Base-by-base conservation (phyloP, 441 rosid genomes). In the Pelargonium citronellum region DNA sequence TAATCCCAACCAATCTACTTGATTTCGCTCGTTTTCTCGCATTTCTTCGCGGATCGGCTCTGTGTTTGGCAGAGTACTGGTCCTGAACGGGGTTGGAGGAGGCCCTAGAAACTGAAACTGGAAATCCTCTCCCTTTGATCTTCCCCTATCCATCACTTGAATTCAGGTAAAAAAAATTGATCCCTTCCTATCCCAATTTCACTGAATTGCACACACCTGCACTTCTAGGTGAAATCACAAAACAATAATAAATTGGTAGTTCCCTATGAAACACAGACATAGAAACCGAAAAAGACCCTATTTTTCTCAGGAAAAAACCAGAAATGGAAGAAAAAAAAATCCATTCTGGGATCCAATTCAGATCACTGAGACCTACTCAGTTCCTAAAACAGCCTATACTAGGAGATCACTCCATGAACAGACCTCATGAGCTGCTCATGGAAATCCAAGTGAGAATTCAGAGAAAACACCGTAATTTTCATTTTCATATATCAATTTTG, bases 61-160 rank as follows among this genome's bases (percentile, higher is more conserved):
- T 4, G 79, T 69, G 58, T 68, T 69, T 4, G 84, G 79, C 65
- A 30, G 81, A 60, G 69, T 72, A 22, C 24, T 22, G 47, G 84
- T 80, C 81, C 76, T 82, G 11, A 65, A 64, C 17, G 87, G 89
- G 63, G 89, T 83, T 60, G 69, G 70, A 34, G 89, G 91, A 73
- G 80, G 81, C 89, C 85, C 84, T 19, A 82, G 73, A 46, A 63
- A 51, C 58, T 69, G 81, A 66, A 68, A 64, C 63, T 70, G 67
- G 19, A 63, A 71, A 51, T 77, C 79, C 37, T 79, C 77, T 39
- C 61, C 55, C 37, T 53, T 67, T 62, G 71, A 61, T 46, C 76
- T 64, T 17, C 78, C 73, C 78, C 74, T 75, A 19, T 74, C 80
- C 82, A 74, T 78, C 34, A 30, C 73, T 64, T n/a, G 7, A 47